These are phyloP conservation scores for Stentor coeruleus DNA, from an alignment of 73 alveolate species.

Conservation along the genomic window DNA sequence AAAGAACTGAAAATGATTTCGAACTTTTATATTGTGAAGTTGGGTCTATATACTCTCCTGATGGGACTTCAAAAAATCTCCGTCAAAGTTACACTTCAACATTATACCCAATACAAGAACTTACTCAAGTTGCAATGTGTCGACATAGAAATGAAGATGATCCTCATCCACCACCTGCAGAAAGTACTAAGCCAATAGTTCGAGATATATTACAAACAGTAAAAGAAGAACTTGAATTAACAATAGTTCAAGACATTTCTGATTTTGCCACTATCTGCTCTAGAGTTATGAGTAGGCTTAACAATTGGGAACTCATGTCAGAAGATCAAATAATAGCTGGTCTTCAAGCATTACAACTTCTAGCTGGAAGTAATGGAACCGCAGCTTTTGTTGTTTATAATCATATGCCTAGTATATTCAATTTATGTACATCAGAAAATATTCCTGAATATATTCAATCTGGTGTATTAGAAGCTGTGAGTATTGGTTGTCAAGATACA, in stretches of 20 bases:
- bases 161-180: neutral
- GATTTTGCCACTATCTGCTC: neutral
- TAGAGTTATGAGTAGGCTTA: neutral
- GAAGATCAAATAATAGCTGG: constrained; percentile 3
- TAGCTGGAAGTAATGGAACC: neutral
- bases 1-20: constrained; percentile 28
- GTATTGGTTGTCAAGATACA: neutral
- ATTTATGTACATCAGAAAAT: neutral
- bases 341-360: neutral
- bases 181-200: neutral
- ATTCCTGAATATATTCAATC: neutral
- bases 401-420: neutral
- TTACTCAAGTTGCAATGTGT: constrained; percentile 11
- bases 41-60: constrained; percentile 17
- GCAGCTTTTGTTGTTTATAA: neutral
- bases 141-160: neutral
- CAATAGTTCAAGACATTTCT: neutral
- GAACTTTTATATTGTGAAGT: constrained; percentile 45
- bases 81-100: neutral
- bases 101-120: constrained; percentile 15
- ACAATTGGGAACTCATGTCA: constrained; percentile 11
- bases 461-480: constrained; percentile 8
- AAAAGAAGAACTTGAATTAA: neutral
- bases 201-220: neutral
- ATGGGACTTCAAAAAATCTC: neutral